phyloP scores from a whole-genome alignment of 371 early-diverging fungal genomes.

The Mucor ambiguus region DNA sequence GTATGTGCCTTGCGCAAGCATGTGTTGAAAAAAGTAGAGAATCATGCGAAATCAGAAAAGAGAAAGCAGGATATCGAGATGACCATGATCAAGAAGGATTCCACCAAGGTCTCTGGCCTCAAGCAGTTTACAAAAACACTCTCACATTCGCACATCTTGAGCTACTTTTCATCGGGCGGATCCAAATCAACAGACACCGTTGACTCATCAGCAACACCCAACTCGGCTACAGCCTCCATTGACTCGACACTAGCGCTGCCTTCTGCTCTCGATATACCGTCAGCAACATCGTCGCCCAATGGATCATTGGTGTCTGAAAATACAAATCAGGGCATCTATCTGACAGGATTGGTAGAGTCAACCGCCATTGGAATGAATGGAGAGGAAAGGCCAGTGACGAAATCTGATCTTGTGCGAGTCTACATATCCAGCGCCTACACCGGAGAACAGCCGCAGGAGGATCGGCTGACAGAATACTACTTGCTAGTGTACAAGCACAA shows the following conservation, averaged over 20 bases:
- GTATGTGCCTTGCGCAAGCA: slow-evolving; percentile 39
- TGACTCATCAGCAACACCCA: not conserved
- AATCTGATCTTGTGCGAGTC: slow-evolving; percentile 43
- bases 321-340: slow-evolving; percentile 27
- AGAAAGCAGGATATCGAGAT: slow-evolving; percentile 21
- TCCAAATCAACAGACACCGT: slow-evolving; percentile 23
- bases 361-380: slow-evolving; percentile 34
- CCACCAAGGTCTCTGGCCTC: slow-evolving; percentile 28
- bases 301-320: slow-evolving; percentile 2
- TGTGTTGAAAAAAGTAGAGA: slow-evolving; percentile 34
- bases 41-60: slow-evolving; percentile 28
- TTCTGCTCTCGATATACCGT: slow-evolving; percentile 11
- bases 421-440: slow-evolving; percentile 30
- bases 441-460: slow-evolving; percentile 9
- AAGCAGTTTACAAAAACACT: slow-evolving; percentile 56
- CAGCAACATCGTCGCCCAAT: slow-evolving; percentile 7
- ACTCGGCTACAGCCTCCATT: not conserved
- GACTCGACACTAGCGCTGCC: slow-evolving; percentile 34
- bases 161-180: slow-evolving; percentile 48
- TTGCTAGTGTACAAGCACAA: slow-evolving; percentile 55
- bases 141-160: slow-evolving; percentile 54
- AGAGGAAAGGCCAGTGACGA: slow-evolving; percentile 26
- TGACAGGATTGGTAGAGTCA: slow-evolving; percentile 39
- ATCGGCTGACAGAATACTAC: slow-evolving; percentile 47
- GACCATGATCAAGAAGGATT: slow-evolving; percentile 1